Conservation (phyloP, 257 asterid genomes). For the Anisodus tanguticus region DNA sequence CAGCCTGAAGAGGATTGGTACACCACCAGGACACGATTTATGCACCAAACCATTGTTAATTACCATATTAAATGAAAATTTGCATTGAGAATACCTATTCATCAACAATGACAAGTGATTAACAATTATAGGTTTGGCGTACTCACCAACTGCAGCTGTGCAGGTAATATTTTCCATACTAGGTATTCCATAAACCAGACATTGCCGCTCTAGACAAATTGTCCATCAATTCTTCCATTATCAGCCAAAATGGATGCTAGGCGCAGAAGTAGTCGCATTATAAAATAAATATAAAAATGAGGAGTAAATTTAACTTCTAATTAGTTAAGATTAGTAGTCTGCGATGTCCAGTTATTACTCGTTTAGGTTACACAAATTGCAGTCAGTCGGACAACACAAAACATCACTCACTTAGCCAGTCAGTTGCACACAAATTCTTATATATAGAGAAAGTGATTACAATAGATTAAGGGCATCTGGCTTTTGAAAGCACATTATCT, state of each 20-base stretch:
- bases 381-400: background rate
- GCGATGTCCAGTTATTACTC: background rate
- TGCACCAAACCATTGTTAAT: background rate
- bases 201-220: background rate
- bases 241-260: background rate
- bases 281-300: background rate
- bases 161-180: background rate
- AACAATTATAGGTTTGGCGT: too few species aligned
- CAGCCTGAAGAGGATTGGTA: background rate
- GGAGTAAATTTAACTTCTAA: background rate
- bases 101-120: background rate
- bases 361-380: background rate
- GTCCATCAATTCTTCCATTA: background rate
- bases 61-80: background rate
- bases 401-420: background rate
- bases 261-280: background rate
- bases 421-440: background rate
- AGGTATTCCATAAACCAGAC: background rate
- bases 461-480: conserved; percentile 15
- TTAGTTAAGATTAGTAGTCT: background rate
- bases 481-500: conserved; percentile 39
- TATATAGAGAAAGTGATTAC: background rate
- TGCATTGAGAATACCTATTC: background rate
- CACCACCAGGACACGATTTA: background rate
- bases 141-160: background rate